These are phyloP conservation scores for Ilex asprella DNA, from an alignment of 257 asterid genomes.

Conservation along the genomic window DNA sequence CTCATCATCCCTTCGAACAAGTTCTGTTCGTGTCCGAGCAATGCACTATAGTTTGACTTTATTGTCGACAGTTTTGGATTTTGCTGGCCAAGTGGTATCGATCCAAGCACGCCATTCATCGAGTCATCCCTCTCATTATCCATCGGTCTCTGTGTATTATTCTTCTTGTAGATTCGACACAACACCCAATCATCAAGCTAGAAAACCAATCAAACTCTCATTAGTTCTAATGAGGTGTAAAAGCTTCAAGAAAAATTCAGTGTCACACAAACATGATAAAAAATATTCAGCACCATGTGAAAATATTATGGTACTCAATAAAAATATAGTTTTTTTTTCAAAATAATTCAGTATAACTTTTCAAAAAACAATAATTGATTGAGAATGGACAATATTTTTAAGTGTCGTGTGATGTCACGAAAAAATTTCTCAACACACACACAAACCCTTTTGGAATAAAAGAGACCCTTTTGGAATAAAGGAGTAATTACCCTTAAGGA, in stretches of 20 bases:
- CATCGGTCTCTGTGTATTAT: constrained; percentile 46
- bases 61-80: constrained; percentile 20
- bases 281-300: no score
- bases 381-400: no score
- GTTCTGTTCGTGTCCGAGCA: constrained; percentile 36
- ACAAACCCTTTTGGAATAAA: background rate
- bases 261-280: no score
- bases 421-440: no score
- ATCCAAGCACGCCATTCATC: constrained; percentile 31
- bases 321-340: no score
- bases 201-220: background rate
- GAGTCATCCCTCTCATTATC: constrained; percentile 54
- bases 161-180: constrained; percentile 56
- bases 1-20: constrained; percentile 45
- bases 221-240: no score
- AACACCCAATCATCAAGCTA: constrained; percentile 70
- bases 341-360: no score
- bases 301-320: no score
- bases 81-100: constrained; percentile 22
- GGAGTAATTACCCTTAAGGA: background rate
- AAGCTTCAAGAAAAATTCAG: no score
- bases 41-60: constrained; percentile 28
- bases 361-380: no score
- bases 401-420: no score
- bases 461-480: background rate